Base-by-base conservation (phyloP, 169 alveolate species). In the Condylostoma magnum region DNA sequence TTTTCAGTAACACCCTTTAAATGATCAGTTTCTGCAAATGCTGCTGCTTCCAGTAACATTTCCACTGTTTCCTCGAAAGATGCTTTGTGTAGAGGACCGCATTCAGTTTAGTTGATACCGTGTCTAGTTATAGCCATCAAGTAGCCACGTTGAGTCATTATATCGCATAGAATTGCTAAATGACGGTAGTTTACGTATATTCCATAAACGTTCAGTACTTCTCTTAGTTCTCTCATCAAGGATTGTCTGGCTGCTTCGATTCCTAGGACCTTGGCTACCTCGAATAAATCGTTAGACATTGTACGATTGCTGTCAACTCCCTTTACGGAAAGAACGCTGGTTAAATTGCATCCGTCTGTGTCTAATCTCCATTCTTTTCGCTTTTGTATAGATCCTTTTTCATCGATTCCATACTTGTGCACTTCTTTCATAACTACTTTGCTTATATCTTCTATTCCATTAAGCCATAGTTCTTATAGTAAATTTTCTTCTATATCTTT, bases 231-330 rank as follows among this genome's bases (percentile, higher is more conserved):
- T 48, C 92, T 87, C 22, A 97, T 90, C 18, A 99, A 85, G 34
- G 99, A 96, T 89, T 95, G 91, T 46, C 99, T 90, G 0, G 95
- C 99, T n/a, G 99, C 99, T 92, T 99, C 99, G 47, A 99, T 97
- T 34, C 99, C 99, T 27, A 97, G 77, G 3, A 94, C 97, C 72
- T 92, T 92, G 79, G 94, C 88, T 34, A 97, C 95, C 90, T 98
- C 99, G 51, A 96, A 95, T 56, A 99, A 93, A 87, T 97, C 99
- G 90, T 99, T 99, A 53, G 99, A 95, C 15, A 92, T 90, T 2
- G 99, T 96, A 51, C 97, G 89, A 53, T 90, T 90, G 68, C 84
- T 85, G 78, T 98, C 99, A 43, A 99, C 98, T 55, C 92, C 94
- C 10, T 79, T 91, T 12, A 93, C 85, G 63, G 94, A 86, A 31